These are phyloP conservation scores for Nicotiana undulata DNA, from an alignment of 257 asterid genomes.

Conservation along the genomic window DNA sequence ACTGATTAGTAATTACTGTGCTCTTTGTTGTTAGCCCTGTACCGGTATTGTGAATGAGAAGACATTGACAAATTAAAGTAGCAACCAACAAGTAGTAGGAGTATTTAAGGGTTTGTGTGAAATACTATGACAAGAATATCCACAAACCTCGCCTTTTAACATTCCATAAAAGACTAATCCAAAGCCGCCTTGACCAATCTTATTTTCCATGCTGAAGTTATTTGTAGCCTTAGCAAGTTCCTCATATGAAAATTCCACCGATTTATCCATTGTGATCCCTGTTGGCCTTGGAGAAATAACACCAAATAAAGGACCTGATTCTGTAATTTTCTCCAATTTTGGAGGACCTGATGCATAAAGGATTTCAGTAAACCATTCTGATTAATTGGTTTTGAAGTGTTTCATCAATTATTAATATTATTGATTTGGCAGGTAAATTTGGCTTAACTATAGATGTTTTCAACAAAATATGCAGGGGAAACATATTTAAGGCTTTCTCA, in stretches of 20 bases:
- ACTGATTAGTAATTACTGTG: background rate
- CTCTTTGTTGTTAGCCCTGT: background rate
- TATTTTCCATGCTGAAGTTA: conserved; percentile 43
- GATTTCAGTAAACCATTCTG: background rate
- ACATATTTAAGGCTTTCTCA: conserved; percentile 4
- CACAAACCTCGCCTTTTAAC: conserved; percentile 71
- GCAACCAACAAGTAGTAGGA: background rate
- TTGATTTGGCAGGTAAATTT: background rate
- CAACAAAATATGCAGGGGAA: background rate
- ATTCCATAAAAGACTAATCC: conserved; percentile 68
- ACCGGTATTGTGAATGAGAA: background rate
- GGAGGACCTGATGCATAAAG: conserved; percentile 27
- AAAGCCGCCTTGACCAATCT: conserved; percentile 89
- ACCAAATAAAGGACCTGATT: conserved; percentile 31
- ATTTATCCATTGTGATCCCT: conserved; percentile 76
- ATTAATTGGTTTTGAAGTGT: background rate
- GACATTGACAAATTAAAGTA: background rate
- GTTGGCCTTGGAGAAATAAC: conserved; percentile 37
- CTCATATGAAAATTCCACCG: conserved; percentile 67
- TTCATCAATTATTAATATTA: background rate
- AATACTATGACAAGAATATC: background rate
- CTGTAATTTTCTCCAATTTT: conserved; percentile 25
- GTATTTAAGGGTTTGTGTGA: background rate
- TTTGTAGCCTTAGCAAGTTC: conserved; percentile 66
- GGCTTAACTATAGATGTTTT: background rate